Evolutionary conservation across 2,329 filamentous ascomycete genomes (phyloP), one percentile per base, ranked within the genome.

Genomic region (Trichoderma koningiopsis): DNA sequence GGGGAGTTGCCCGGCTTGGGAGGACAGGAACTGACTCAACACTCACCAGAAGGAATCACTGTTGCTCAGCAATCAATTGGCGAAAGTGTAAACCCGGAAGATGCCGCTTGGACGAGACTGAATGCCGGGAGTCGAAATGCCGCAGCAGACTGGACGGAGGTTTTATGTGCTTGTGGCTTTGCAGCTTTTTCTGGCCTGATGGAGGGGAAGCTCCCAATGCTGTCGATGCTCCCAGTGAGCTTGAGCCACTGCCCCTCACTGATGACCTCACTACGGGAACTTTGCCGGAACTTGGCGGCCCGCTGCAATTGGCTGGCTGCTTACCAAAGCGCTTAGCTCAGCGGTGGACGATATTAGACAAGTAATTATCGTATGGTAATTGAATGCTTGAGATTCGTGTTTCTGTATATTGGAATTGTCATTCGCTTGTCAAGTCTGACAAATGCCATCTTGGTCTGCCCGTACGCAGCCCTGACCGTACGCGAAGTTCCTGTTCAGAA

Each of bases 181-280:
- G 47, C 47, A 49, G 47, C 19, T 11, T n/a, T 43, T 33, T 58
- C 31, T 35, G 55, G 29, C 14, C 37, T 19, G 55, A 58, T 37
- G 31, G 55, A 58, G 55, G 55, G 55, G 31, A 27, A 56, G 27
- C 29, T 31, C 11, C 31, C n/a, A 2, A 11, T 22, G 31, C 55
- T 8, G 14, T 3, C 2, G 16, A 5, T 11, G 29, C 24, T 16
- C 2, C 16, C 24, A 56, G 27, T 14, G 24, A 56, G 53, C 53
- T 56, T 56, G 29, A 56, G 53, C 53, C 53, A 56, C 22, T 63
- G 60, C 60, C 60, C 60, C 53, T 57, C 62, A 65, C 35, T 33
- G n/a, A 66, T 66, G 62, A 66, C 62, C 62, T 66, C 62, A 66
- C 53, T n/a, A 43, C 53, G 22, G 29, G 22, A 29, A 55, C 22